Evolutionary conservation across 805 yeast species (phyloP).

Genomic region (Candida pseudofarinosa): DNA sequence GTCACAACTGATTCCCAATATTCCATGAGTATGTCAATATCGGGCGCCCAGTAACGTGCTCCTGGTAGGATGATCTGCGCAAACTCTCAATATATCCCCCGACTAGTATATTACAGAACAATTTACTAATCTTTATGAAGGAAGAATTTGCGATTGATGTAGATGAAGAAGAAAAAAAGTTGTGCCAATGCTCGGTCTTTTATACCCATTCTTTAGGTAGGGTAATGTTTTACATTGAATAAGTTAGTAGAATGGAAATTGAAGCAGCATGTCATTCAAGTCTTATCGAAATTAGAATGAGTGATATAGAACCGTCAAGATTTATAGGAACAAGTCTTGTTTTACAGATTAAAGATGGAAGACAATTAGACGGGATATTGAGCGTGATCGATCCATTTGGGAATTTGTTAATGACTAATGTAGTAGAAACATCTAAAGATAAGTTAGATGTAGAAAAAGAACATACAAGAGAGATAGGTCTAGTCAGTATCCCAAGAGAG

Average conservation of each 20-base stretch:
- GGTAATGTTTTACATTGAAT: too few relatives aligned
- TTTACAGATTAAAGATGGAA: conserved; percentile 24
- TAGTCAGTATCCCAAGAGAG: conserved; percentile 49
- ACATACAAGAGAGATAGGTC: conserved; percentile 42
- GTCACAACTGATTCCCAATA: conserved; percentile 46
- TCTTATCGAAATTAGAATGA: not conserved
- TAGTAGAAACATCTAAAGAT: conserved; percentile 29
- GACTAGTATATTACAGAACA: conserved; percentile 10
- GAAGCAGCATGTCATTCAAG: too few relatives aligned
- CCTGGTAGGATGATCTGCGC: conserved; percentile 39
- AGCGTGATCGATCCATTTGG: conserved; percentile 44
- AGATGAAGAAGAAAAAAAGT: conserved; percentile 12
- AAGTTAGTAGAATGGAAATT: too few relatives aligned
- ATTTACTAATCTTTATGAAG: conserved; percentile 17
- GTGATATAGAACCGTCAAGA: conserved; percentile 13
- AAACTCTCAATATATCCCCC: conserved; percentile 28
- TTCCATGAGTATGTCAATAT: conserved; percentile 36
- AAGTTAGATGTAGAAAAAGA: conserved; percentile 14
- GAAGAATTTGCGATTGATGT: conserved; percentile 40
- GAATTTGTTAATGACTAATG: conserved; percentile 33
- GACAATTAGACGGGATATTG: conserved; percentile 34
- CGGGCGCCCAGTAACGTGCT: conserved; percentile 49
- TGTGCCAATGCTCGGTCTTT: not conserved
- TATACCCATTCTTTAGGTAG: not conserved
- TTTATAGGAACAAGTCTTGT: conserved; percentile 30